Conservation (phyloP, 768 basidiomycete species). For the Lyophyllum atratum region DNA sequence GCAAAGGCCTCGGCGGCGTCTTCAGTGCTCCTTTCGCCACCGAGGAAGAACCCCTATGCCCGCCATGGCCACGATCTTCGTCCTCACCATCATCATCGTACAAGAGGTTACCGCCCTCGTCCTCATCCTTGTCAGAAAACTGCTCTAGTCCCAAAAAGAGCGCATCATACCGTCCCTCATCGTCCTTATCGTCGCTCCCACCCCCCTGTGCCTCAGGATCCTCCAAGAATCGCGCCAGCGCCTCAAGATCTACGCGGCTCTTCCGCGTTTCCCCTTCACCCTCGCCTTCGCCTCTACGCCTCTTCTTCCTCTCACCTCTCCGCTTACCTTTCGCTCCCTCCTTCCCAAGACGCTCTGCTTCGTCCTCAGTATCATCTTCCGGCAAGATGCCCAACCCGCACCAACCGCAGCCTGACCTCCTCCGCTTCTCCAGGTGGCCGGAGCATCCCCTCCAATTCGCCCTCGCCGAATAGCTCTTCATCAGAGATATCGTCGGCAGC, state of each 20-base stretch:
- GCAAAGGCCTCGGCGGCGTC: background rate
- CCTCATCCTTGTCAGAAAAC: conserved; percentile 14
- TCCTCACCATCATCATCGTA: conserved; percentile 18
- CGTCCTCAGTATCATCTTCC: conserved; percentile 21
- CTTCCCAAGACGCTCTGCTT: conserved; percentile 6
- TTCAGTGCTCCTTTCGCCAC: background rate
- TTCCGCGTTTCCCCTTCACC: conserved; percentile 23
- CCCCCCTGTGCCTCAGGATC: conserved; percentile 28
- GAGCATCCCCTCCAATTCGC: conserved; percentile 65
- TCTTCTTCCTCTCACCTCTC: background rate
- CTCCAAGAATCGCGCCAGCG: conserved; percentile 51
- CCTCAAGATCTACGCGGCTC: conserved; percentile 57
- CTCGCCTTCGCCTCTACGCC: conserved; percentile 15
- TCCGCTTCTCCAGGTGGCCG: conserved; percentile 54
- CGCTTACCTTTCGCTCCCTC: conserved; percentile 9
- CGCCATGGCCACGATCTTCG: background rate
- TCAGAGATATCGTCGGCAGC: conserved; percentile 54
- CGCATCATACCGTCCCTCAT: conserved; percentile 7
- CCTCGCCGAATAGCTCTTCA: conserved; percentile 70
- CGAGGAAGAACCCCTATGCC: background rate
- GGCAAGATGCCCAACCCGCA: conserved; percentile 34
- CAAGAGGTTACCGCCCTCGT: conserved; percentile 2
- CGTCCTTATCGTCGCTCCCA: conserved; percentile 15
- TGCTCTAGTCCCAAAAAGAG: conserved; percentile 15
- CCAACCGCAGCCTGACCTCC: conserved; percentile 40